A percentile compares a stretch with the other conserved stretches of the same genome.
Conservation (phyloP, 2,329 filamentous ascomycete species). For the Microascus cirrosus region DNA sequence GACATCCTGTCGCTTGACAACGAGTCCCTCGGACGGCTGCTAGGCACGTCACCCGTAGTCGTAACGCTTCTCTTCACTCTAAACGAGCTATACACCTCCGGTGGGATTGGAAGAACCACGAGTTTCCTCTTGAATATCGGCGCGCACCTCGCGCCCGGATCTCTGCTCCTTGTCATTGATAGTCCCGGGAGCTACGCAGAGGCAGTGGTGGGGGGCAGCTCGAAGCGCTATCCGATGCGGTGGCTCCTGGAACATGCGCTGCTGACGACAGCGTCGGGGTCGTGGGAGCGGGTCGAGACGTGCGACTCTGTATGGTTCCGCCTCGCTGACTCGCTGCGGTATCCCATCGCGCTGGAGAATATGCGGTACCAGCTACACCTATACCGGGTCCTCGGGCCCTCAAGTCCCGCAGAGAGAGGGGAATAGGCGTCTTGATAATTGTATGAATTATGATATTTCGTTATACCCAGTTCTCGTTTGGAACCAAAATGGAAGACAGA, state of each 20-base stretch:
- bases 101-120: constrained; percentile 62
- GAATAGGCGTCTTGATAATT: background rate
- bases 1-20: constrained; percentile 26
- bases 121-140: constrained; percentile 63
- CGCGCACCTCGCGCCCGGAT: constrained; percentile 39
- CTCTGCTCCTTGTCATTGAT: constrained; percentile 76
- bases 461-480: background rate
- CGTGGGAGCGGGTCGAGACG: constrained; percentile 65
- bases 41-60: constrained; percentile 32
- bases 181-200: constrained; percentile 91
- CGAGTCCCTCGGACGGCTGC: constrained; percentile 18
- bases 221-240: constrained; percentile 77
- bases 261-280: constrained; percentile 28
- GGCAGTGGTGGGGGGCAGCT: constrained; percentile 52
- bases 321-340: constrained; percentile 53
- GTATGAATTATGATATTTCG: background rate
- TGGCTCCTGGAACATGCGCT: constrained; percentile 83
- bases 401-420: background rate
- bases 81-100: constrained; percentile 83
- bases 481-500: background rate
- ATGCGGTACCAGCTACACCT: constrained; percentile 93
- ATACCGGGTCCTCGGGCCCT: constrained; percentile 36
- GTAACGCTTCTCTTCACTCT: constrained; percentile 87
- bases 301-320: constrained; percentile 83
- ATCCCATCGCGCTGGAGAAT: constrained; percentile 81